These are phyloP conservation scores for Hypoxylon sp. DNA, from an alignment of 2,329 filamentous ascomycete species.

Conservation along the genomic window DNA sequence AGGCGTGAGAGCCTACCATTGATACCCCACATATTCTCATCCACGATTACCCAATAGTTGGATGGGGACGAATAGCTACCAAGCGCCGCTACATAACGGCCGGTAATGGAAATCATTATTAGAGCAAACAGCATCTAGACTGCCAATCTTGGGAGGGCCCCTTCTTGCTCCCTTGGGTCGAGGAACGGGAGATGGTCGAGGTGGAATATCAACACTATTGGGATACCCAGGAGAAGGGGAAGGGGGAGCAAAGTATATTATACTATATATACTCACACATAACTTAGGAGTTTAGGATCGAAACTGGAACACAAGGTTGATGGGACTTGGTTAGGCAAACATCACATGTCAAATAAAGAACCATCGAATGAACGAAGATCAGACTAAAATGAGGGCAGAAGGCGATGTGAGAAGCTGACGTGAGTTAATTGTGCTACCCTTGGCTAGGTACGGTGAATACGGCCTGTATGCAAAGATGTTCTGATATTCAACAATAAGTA, in stretches of 20 bases:
- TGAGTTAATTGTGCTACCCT: neutral
- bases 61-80: conserved; percentile 5
- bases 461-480: neutral
- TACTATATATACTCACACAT: conserved; percentile 22
- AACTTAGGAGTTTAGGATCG: conserved; percentile 33
- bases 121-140: conserved; percentile 25
- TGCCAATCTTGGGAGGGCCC: conserved; percentile 15
- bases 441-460: neutral
- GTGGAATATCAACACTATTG: conserved; percentile 21
- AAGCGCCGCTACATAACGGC: conserved; percentile 21
- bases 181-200: conserved; percentile 12
- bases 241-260: conserved; percentile 23
- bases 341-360: conserved; percentile 31
- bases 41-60: conserved; percentile 7
- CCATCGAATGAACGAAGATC: conserved; percentile 20
- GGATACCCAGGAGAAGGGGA: conserved; percentile 30
- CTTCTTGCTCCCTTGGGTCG: conserved; percentile 1
- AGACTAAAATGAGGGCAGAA: neutral
- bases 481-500: neutral
- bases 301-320: conserved; percentile 7
- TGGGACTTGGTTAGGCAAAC: conserved; percentile 22
- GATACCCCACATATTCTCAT: conserved; percentile 4
- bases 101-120: conserved; percentile 23
- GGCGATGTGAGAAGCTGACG: neutral
- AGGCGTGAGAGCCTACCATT: conserved; percentile 13